Base-by-base conservation (phyloP, 352 stramenopile genomes). In the Halophytophthora batemanensis region DNA sequence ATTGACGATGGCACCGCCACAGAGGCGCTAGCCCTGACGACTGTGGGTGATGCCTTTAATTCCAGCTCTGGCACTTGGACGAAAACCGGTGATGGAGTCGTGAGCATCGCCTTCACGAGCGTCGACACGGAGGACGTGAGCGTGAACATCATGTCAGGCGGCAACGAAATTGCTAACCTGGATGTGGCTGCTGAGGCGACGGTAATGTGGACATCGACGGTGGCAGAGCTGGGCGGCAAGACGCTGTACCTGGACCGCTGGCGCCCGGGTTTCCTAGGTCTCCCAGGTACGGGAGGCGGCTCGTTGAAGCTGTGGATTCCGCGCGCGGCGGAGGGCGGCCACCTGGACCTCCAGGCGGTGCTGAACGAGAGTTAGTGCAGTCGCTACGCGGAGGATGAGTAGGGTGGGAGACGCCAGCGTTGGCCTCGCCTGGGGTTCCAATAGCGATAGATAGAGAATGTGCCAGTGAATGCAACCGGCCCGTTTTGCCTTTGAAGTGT, bases 171-270 rank as follows among this genome's bases (percentile, higher is more conserved):
- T n/a, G 64, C 67, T 8, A 45, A 82, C 35, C 64, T 86, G 10
- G 35, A 67, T 1, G 59, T 87, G 3, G 42, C 55, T 14, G 64
- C 69, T 18, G 69, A 71, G 5, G 21, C 48, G 21, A 74, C 53
- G 12, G 69, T 70, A 1, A 45, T 28, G 22, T 85, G 73, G 71
- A 69, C 58, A 3, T 67, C 66, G 17, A 65, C 51, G 3, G 40
- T 82, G 10, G 21, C 37, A 0, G 56, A 64, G 21, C 37, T 88
- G 38, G 55, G 56, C 5, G 61, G 56, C 48, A 85, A 81, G 68
- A 90, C 79, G 10, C 19, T 87, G 41, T 90, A 86, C 63, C 21
- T 87, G 45, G 76, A 86, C 66, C 76, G 76, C 38, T 86, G 71
- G 71, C 75, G 75, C 19, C 57, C 62, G 6, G 74, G 68, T 8